Evolutionary conservation across 306 rosid species (phyloP), one percentile per base, ranked within the genome.

Genomic region (Ormosia semicastrata): DNA sequence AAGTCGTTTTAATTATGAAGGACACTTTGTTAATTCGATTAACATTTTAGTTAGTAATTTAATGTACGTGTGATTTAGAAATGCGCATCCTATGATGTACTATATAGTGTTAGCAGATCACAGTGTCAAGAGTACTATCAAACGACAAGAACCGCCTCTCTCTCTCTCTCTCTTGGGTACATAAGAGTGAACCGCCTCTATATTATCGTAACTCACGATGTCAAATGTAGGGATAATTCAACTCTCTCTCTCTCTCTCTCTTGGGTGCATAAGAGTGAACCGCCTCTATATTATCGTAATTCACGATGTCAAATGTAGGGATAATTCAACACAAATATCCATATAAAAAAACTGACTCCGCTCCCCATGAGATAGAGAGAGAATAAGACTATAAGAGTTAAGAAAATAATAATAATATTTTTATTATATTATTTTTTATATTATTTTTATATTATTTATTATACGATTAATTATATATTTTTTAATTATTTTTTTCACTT

Each of bases 31-130:
- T 49, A 49, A 12, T 13, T 3, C 54, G n/a, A 30, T 47, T 13
- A 44, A 10, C 46, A 33, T 46, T 37, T 37, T 37, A 37, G 41
- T 67, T 52, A 30, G 65, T 10, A 18, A 10, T 54, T 56, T 40
- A 39, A 53, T 56, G 78, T 1, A 47, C 67, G 67, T 56, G 67
- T 73, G 78, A 57, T 73, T 56, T 73, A 36, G 78, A 24, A 57
- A 57, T 39, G 40, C 40, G 29, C 8, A 12, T 18, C 46, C 46
- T 7, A 24, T n/a, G 18, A 11, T 24, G 29, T 12, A 40, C 24
- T 17, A 57, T 40, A 7, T 11, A 6, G 24, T 6, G 54, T 73
- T 4, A 39, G 46, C 0, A 41, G 8, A 7, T 29, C 13, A 46
- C 13, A 47, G 53, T 47, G 53, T 8, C 4, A 9, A 13, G 59